A percentile compares a stretch with the other conserved stretches of the same genome.
Conservation (phyloP, 345 rosid species). For the Hevea brasiliensis region DNA sequence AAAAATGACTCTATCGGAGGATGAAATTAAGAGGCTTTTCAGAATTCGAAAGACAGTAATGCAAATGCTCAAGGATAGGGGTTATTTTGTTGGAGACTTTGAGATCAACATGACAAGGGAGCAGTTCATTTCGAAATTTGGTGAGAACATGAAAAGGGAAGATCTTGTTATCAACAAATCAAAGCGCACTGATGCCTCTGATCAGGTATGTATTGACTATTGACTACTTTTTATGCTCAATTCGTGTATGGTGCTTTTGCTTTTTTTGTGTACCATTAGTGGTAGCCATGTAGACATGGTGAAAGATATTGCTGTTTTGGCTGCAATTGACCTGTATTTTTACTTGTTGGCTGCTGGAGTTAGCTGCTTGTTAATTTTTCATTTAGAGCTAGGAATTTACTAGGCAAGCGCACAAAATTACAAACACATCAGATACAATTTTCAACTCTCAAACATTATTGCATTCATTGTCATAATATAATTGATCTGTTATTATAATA, state of each 20-base stretch:
- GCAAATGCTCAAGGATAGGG: slow-evolving; percentile 82
- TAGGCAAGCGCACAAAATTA: neutral
- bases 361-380: neutral
- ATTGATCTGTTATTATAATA: neutral
- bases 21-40: slow-evolving; percentile 59
- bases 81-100: slow-evolving; percentile 62
- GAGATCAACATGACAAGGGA: slow-evolving; percentile 53
- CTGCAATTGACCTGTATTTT: neutral
- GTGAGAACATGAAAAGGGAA: slow-evolving; percentile 84
- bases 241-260: neutral
- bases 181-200: slow-evolving; percentile 52
- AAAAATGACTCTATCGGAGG: slow-evolving; percentile 63
- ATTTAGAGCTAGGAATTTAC: too few species aligned
- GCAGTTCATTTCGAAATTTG: slow-evolving; percentile 59
- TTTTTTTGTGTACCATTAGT: too few species aligned
- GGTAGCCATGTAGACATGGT: neutral
- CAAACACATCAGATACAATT: neutral
- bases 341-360: neutral
- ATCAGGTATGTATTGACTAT: slow-evolving; percentile 50
- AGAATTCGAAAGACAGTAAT: slow-evolving; percentile 68
- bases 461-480: neutral
- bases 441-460: neutral
- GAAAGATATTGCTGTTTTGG: neutral
- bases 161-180: slow-evolving; percentile 69
- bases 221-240: neutral